Evolutionary conservation across 2,329 filamentous ascomycete genomes (phyloP), one percentile per base, ranked within the genome.

Genomic region (Colletotrichum shisoi): DNA sequence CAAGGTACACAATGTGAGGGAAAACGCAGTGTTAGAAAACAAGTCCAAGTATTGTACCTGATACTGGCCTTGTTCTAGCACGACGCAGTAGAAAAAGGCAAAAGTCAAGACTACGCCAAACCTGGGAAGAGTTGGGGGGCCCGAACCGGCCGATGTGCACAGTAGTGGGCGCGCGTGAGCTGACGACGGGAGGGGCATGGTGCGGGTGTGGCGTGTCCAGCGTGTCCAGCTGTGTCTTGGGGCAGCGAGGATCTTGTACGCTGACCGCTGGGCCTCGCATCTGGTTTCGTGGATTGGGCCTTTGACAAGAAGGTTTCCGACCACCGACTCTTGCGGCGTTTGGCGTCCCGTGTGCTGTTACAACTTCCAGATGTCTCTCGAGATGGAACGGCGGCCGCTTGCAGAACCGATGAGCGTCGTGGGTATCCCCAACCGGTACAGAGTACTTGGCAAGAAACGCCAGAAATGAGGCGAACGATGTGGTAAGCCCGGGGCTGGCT

Each of bases 131-230:
- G 62, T 21, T 34, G 40, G 37, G 34, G 24, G 24, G 24, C 48
- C 39, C 51, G 40, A 59, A 58, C 56, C 51, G 42, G 48, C 64
- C 48, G 60, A 67, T 67, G 17, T 31, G n/a, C 40, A 15, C n/a
- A 13, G n/a, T 56, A 40, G 40, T 27, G 45, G 46, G 46, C 48
- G 37, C 64, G 64, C 59, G 60, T 67, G 64, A 67, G 64, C 60
- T 63, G 60, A 63, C 53, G 64, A 67, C 42, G 64, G 60, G 60
- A 63, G 48, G 64, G 60, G 54, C 52, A 54, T 63, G 64, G 60
- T 63, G 53, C 64, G 46, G 37, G 54, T 57, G 51, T 49, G 52
- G 27, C 42, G 46, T 48, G 49, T 49, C 21, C 40, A 49, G 27
- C 42, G 46, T 48, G 49, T 49, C 21, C 40, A 49, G 46, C 3